These are phyloP conservation scores for Trametopsis cervina DNA, from an alignment of 768 basidiomycete genomes.

Conservation along the genomic window DNA sequence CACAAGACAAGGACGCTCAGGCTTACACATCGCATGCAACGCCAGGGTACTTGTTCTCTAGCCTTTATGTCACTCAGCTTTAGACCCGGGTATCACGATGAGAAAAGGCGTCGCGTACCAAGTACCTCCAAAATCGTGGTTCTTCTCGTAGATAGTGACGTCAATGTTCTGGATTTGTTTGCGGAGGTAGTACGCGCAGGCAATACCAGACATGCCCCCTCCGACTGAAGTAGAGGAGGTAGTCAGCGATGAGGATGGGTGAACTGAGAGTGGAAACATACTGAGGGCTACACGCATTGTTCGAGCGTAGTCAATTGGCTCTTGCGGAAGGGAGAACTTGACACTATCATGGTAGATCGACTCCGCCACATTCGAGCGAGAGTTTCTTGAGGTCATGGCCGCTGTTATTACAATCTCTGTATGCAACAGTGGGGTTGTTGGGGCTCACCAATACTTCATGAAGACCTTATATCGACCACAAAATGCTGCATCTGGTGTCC, in stretches of 20 bases:
- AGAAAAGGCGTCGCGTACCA: conserved; percentile 33
- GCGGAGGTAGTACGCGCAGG: not conserved
- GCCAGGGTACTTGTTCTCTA: conserved; percentile 2
- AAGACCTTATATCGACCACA: too few species aligned
- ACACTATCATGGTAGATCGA: too few species aligned
- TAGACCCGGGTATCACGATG: too few species aligned
- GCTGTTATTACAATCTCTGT: too few species aligned
- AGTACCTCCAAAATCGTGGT: conserved; percentile 46
- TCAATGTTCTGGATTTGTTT: conserved; percentile 36
- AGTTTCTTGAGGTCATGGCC: too few species aligned
- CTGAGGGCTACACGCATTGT: not conserved
- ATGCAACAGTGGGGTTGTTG: too few species aligned
- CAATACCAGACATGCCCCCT: conserved; percentile 2
- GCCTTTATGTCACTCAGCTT: not conserved
- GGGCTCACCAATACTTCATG: too few species aligned
- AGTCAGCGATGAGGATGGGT: not conserved
- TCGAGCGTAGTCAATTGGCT: conserved; percentile 1
- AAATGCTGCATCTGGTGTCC: too few species aligned
- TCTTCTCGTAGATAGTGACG: conserved; percentile 50
- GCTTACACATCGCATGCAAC: conserved; percentile 6
- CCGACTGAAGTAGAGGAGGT: not conserved
- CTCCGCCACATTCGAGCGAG: too few species aligned
- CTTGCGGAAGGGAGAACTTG: conserved; percentile 1
- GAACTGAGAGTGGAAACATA: not conserved
- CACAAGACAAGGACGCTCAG: too few species aligned